These are phyloP conservation scores for Aspergillus texensis DNA, from an alignment of 2,329 filamentous ascomycete species.

Conservation along the genomic window DNA sequence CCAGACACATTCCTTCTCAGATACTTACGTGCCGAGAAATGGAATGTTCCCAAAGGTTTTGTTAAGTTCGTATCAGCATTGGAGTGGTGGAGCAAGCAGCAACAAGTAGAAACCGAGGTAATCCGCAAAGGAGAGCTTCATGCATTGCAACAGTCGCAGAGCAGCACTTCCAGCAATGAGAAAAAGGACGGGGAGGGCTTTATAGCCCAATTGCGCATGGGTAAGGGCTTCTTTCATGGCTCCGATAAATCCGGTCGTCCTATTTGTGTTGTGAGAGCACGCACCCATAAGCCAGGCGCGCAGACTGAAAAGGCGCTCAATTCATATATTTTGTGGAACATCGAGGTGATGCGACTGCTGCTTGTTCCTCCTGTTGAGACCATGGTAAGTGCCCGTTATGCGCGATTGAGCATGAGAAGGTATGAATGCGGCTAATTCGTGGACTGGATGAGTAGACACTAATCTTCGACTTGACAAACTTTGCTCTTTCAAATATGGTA, in stretches of 20 bases:
- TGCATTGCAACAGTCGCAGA: constrained; percentile 61
- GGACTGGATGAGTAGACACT: constrained; percentile 64
- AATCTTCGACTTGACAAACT: constrained; percentile 92
- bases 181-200: constrained; percentile 76
- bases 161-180: constrained; percentile 53
- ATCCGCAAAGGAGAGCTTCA: constrained; percentile 72
- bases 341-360: constrained; percentile 86
- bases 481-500: constrained; percentile 92
- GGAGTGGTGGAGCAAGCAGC: constrained; percentile 79
- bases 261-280: constrained; percentile 78
- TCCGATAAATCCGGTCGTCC: constrained; percentile 79
- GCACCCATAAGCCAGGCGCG: constrained; percentile 80
- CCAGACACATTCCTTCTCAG: constrained; percentile 81
- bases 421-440: neutral
- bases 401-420: neutral
- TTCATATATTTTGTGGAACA: constrained; percentile 85
- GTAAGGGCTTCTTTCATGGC: constrained; percentile 89
- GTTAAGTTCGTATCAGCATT: constrained; percentile 91
- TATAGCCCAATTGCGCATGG: constrained; percentile 77
- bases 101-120: constrained; percentile 85
- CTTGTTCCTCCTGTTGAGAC: constrained; percentile 80
- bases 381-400: constrained; percentile 59
- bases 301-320: constrained; percentile 82
- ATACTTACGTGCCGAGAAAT: constrained; percentile 82
- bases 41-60: constrained; percentile 87